Base-by-base conservation (phyloP, 208 protist genomes). In the Vickermania ingenoplastis region DNA sequence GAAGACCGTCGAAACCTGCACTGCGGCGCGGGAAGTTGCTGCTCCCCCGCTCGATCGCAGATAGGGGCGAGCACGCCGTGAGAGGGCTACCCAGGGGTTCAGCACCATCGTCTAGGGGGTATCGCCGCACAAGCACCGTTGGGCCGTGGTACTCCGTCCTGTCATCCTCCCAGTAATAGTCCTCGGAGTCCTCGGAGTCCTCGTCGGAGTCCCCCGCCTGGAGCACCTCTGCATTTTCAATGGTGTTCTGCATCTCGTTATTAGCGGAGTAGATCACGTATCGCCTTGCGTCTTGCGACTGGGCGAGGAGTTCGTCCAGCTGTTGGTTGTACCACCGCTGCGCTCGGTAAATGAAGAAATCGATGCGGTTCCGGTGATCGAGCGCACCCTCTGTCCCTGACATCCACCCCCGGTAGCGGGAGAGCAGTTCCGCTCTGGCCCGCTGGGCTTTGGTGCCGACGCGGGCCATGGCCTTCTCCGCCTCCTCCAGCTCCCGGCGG, bases 1-100 rank as follows among this genome's bases (percentile, higher is more conserved):
- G 96, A 31, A 97, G 73, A 0, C 77, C 69, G 7, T 48, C 0
- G 59, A 95, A 95, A 0, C 76, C 79, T 50, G 82, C 88, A 36
- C 83, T 61, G 13, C 53, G 21, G n/a, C 49, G 31, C 5, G 36
- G 22, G 31, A 77, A 25, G 23, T 31, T 36, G 31, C 59, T 71
- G 3, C 62, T 60, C 13, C 41, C 48, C 27, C 75, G 59, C 26
- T 28, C 7, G 11, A 17, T 5, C n/a, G 22, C 21, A 54, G 50
- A 54, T 21, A 54, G 21, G 22, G 36, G 36, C 7, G 36, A 45
- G 17, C 11, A 17, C 36, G 36, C 17, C n/a, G n/a, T n/a, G n/a
- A n/a, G n/a, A n/a, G n/a, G n/a, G n/a, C n/a, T n/a, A n/a, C n/a
- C 24, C 49, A 48, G 25, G 49, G 48, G 36, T 21, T 4, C 24